A percentile compares a stretch with the other conserved stretches of the same genome.
Evolutionary conservation across 2,329 filamentous ascomycete species (phyloP).

Genomic region (Calonectria pseudoturangicola): DNA sequence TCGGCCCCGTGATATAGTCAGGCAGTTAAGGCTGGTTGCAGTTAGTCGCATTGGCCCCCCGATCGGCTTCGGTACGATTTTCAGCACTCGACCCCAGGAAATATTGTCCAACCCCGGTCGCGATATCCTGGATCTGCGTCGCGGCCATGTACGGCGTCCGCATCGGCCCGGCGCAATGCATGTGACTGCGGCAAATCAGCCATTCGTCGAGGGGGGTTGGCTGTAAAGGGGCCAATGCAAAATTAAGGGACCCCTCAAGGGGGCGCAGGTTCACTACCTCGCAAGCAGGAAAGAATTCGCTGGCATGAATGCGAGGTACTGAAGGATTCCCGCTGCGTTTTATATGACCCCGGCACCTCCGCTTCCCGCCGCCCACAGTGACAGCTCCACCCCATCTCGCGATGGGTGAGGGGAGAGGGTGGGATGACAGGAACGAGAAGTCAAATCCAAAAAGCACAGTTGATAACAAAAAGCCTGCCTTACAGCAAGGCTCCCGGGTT

Average conservation of each 20-base stretch:
- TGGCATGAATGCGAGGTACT: neutral
- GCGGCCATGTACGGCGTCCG: neutral
- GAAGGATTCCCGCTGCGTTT: conserved; percentile 16
- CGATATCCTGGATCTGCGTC: conserved; percentile 17
- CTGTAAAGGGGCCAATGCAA: neutral
- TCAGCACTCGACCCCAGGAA: conserved; percentile 21
- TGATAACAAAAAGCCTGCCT: neutral
- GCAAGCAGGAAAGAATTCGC: neutral
- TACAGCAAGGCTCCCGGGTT: neutral
- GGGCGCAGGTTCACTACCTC: neutral
- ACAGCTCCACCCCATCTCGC: neutral
- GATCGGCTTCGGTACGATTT: conserved; percentile 22
- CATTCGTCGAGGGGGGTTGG: neutral
- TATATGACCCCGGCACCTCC: conserved; percentile 9
- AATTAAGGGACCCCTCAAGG: conserved; percentile 3
- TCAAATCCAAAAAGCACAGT: neutral
- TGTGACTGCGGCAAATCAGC: conserved; percentile 5
- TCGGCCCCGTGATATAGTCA: conserved; percentile 13
- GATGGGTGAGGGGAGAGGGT: neutral
- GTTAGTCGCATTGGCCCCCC: conserved; percentile 1
- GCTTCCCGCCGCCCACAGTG: conserved; percentile 14
- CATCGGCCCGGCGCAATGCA: conserved; percentile 5
- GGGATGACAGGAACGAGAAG: neutral
- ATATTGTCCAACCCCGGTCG: conserved; percentile 12
- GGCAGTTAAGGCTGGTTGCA: neutral